Evolutionary conservation across 108 stramenopile genomes (phyloP).

Genomic region (Craspedostauros australis): DNA sequence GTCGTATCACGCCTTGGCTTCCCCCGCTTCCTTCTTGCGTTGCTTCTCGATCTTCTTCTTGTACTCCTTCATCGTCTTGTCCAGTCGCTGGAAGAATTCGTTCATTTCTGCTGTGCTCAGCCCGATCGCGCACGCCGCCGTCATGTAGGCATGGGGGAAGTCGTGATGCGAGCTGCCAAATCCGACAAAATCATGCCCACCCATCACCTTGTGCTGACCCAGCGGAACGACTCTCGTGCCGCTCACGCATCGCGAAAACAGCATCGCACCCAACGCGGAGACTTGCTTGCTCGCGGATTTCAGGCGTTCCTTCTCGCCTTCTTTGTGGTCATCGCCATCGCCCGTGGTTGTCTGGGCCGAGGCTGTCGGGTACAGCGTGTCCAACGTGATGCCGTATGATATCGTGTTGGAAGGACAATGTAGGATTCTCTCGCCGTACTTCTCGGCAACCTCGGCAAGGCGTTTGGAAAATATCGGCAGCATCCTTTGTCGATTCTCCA

Average conservation of each 20-base stretch:
- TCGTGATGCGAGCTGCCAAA: conserved; percentile 73
- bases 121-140: conserved; percentile 92
- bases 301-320: conserved; percentile 24
- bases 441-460: conserved; percentile 56
- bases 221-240: conserved; percentile 82
- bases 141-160: conserved; percentile 84
- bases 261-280: conserved; percentile 93
- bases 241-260: conserved; percentile 94
- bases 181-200: conserved; percentile 59
- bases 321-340: conserved; percentile 12
- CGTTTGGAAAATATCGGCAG: conserved; percentile 38
- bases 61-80: conserved; percentile 70
- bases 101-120: conserved; percentile 68
- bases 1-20: background rate
- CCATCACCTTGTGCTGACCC: conserved; percentile 49
- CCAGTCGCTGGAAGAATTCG: conserved; percentile 81
- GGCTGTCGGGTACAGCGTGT: no score
- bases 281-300: conserved; percentile 37
- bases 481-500: conserved; percentile 53
- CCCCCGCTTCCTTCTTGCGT: conserved; percentile 3
- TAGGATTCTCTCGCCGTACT: conserved; percentile 83
- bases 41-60: conserved; percentile 20
- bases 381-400: conserved; percentile 91
- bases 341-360: no score
- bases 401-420: conserved; percentile 87